These are phyloP conservation scores for Gymnopilus dilepis DNA, from an alignment of 768 basidiomycete genomes.

Conservation along the genomic window DNA sequence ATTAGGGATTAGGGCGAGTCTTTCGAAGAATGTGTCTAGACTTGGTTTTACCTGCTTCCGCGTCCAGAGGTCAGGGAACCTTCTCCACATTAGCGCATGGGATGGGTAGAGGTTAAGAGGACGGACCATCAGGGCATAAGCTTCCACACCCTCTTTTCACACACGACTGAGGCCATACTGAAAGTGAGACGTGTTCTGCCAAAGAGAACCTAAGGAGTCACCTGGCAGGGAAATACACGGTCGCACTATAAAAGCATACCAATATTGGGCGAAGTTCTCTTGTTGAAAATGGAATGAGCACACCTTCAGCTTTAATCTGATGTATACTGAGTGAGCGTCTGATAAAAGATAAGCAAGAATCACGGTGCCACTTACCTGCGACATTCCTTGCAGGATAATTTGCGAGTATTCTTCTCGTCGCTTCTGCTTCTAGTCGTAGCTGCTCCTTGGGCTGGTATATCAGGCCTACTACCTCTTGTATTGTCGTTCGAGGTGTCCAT, in stretches of 20 bases:
- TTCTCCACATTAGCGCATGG: slow-evolving; percentile 26
- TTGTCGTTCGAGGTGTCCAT: slow-evolving; percentile 1
- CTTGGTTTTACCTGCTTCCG: slow-evolving; percentile 58
- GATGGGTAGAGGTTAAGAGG: slow-evolving; percentile 17
- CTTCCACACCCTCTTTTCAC: slow-evolving; percentile 69
- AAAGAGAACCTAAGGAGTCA: slow-evolving; percentile 20
- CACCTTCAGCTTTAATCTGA: slow-evolving; percentile 56
- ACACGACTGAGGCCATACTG: slow-evolving; percentile 50
- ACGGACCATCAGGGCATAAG: slow-evolving; percentile 61
- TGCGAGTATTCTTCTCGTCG: slow-evolving; percentile 51
- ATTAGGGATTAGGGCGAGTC: slow-evolving; percentile 18
- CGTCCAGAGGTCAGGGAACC: slow-evolving; percentile 66
- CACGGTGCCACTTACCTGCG: slow-evolving; percentile 41
- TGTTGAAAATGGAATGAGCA: no score
- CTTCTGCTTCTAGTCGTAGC: slow-evolving; percentile 21
- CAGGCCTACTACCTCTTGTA: not conserved
- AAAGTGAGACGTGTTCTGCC: slow-evolving; percentile 19
- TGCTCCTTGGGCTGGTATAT: slow-evolving; percentile 8
- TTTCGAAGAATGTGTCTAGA: not conserved
- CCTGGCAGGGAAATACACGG: slow-evolving; percentile 68
- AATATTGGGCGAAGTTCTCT: not conserved
- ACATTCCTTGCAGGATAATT: slow-evolving; percentile 57
- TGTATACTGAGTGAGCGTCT: slow-evolving; percentile 5
- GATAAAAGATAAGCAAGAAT: slow-evolving; percentile 3
- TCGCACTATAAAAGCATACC: slow-evolving; percentile 51